Conservation (phyloP, 139 green algal genomes). For the Chlamydomonas asymmetrica region DNA sequence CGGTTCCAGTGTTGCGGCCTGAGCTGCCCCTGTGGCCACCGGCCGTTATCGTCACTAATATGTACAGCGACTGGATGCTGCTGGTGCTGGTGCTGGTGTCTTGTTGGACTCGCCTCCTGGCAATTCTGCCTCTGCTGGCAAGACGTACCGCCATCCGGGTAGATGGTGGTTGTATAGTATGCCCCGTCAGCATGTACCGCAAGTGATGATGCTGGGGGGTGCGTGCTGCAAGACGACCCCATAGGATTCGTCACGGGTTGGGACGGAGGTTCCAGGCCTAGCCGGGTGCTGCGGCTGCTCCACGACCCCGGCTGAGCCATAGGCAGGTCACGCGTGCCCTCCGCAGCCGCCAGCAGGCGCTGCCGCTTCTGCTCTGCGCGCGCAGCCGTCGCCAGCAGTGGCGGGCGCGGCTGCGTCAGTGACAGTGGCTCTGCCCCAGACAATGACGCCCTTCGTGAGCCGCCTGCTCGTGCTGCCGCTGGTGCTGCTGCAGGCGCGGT, state of each 20-base stretch:
- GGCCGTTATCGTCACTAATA: background rate
- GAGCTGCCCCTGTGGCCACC: background rate
- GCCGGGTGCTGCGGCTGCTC: background rate
- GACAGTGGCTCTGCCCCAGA: background rate
- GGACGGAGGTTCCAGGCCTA: background rate
- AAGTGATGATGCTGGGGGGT: too few species aligned
- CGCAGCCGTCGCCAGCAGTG: slow-evolving; percentile 7
- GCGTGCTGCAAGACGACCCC: too few species aligned
- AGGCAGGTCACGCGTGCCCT: slow-evolving; percentile 9
- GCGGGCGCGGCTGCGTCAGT: slow-evolving; percentile 1
- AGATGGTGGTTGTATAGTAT: background rate
- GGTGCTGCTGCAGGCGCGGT: background rate
- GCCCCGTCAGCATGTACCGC: background rate
- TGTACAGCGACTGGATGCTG: background rate
- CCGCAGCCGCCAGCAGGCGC: background rate
- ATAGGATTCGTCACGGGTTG: too few species aligned
- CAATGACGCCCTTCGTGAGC: background rate
- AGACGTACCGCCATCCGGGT: background rate
- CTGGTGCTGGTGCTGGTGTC: background rate
- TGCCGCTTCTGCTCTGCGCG: background rate
- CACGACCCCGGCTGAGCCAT: background rate
- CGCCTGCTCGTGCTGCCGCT: background rate
- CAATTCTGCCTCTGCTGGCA: background rate
- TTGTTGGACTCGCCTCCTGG: background rate
- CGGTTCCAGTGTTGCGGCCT: background rate